Evolutionary conservation across 768 basidiomycete genomes (phyloP), one percentile per base, ranked within the genome.

Genomic region (Kwoniella botswanensis): DNA sequence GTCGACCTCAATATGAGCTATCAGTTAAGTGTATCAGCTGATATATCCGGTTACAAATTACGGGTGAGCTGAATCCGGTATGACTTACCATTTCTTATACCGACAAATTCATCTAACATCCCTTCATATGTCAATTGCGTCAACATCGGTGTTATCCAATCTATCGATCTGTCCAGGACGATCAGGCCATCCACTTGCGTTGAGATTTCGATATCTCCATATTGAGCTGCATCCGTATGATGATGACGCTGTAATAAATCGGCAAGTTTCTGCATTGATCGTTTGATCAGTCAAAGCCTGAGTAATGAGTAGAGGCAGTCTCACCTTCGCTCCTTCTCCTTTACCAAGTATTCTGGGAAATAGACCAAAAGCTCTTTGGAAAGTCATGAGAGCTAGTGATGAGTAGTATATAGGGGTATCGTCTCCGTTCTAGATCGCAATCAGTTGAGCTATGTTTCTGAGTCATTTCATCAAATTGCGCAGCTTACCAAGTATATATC

Each of bases 111-210:
- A 79, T 98, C 97, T 43, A 98, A 87, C 59, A 99, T 89, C 21
- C 97, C 97, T 81, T 98, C 92, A 75, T 98, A 98, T 0, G 97
- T 99, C 67, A 98, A 86, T 78, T 98, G 95, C 2, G 97, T 98
- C 57, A 96, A 88, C 62, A 98, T 86, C 1, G 97, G 94, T 0
- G 97, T 97, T 70, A 98, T 90, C 92, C 98, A 92, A 79, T 99
- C 97, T 11, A 92, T 89, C 43, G 90, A 89, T 59, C 97, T 89
- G 82, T 99, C 97, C 68, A 99, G 76, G 46, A 98, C 86, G 74
- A 99, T 90, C 70, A 98, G 85, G 15, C 89, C 90, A 81, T 99
- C 97, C 65, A 98, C 87, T 62, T 80, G 77, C 22, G 78, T 69
- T 5, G 82, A 83, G 21, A 62, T n/a, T 26, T 80, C 78, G 2